A percentile compares a stretch with the other conserved stretches of the same genome.
Evolutionary conservation across 2,329 filamentous ascomycete species (phyloP).

Genomic region (Pseudopithomyces maydicus): DNA sequence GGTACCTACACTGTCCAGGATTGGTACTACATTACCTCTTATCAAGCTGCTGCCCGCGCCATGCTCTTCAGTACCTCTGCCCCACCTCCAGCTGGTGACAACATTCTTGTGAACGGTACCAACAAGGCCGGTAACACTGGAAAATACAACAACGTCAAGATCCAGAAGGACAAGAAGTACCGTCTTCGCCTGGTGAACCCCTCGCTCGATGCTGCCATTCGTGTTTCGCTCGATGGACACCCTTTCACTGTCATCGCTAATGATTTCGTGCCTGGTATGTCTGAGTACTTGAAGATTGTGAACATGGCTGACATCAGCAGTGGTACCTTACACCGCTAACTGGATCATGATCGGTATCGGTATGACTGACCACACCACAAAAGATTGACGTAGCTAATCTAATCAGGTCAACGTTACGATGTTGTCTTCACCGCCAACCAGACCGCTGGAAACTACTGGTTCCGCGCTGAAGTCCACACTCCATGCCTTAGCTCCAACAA

Average conservation of each 20-base stretch:
- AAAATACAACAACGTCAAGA: constrained; percentile 32
- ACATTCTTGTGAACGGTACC: constrained; percentile 60
- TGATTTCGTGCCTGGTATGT: constrained; percentile 35
- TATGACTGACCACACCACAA: constrained; percentile 13
- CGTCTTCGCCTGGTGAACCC: constrained; percentile 64
- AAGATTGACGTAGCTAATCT: constrained; percentile 3
- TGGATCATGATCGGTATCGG: constrained; percentile 48
- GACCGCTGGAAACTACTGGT: constrained; percentile 38
- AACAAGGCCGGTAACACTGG: constrained; percentile 46
- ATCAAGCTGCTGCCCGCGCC: constrained; percentile 27
- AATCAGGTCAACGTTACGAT: constrained; percentile 41
- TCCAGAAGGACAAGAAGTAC: constrained; percentile 54
- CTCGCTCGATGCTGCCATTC: constrained; percentile 30
- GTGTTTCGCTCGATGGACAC: constrained; percentile 37
- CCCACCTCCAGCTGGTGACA: constrained; percentile 49
- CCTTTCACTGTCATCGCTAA: constrained; percentile 38
- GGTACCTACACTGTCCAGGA: constrained; percentile 29
- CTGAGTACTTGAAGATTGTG: not conserved
- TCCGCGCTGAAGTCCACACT: constrained; percentile 33
- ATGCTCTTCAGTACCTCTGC: not conserved
- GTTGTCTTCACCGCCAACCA: constrained; percentile 42
- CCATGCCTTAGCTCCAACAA: constrained; percentile 28
- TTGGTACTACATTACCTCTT: constrained; percentile 51
- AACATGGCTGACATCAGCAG: not conserved
- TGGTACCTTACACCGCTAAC: constrained; percentile 36